Conservation (phyloP, 2,329 filamentous ascomycete genomes). For the Fusarium longipes region DNA sequence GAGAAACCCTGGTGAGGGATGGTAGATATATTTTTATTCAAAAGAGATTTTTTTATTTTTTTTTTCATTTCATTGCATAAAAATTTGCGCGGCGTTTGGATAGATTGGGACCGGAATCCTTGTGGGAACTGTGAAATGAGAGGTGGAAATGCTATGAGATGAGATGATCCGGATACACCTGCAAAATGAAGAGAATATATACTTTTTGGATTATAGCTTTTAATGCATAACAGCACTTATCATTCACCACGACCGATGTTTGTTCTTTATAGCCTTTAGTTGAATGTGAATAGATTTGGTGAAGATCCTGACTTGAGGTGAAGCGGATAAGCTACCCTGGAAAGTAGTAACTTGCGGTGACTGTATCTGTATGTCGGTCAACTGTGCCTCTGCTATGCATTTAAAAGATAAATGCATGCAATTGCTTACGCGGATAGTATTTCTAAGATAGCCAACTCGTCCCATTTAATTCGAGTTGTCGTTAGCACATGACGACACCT, state of each 20-base stretch:
- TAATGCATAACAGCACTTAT: slow-evolving; percentile 31
- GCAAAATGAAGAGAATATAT: slow-evolving; percentile 27
- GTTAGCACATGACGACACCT: slow-evolving; percentile 7
- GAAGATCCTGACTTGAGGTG: neutral
- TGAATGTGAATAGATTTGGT: neutral
- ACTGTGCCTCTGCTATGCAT: slow-evolving; percentile 6
- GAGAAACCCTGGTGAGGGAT: slow-evolving; percentile 54
- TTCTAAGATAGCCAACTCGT: neutral
- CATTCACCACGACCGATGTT: neutral
- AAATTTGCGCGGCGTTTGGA: slow-evolving; percentile 47
- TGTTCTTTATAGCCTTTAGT: neutral
- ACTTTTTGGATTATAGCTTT: slow-evolving; percentile 38
- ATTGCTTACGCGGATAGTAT: slow-evolving; percentile 4
- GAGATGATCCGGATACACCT: slow-evolving; percentile 26
- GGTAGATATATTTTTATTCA: slow-evolving; percentile 44
- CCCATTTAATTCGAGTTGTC: neutral
- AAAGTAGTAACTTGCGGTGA: too few species aligned
- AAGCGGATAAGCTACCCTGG: neutral
- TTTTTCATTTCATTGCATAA: slow-evolving; percentile 35
- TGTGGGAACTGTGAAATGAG: slow-evolving; percentile 32
- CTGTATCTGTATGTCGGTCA: too few species aligned
- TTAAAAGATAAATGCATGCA: neutral
- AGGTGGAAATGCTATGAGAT: slow-evolving; percentile 18
- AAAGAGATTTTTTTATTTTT: slow-evolving; percentile 7
- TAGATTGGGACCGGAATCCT: slow-evolving; percentile 40